Base-by-base conservation (phyloP, 2,329 filamentous ascomycete species). In the Lizonia empirigonia region DNA sequence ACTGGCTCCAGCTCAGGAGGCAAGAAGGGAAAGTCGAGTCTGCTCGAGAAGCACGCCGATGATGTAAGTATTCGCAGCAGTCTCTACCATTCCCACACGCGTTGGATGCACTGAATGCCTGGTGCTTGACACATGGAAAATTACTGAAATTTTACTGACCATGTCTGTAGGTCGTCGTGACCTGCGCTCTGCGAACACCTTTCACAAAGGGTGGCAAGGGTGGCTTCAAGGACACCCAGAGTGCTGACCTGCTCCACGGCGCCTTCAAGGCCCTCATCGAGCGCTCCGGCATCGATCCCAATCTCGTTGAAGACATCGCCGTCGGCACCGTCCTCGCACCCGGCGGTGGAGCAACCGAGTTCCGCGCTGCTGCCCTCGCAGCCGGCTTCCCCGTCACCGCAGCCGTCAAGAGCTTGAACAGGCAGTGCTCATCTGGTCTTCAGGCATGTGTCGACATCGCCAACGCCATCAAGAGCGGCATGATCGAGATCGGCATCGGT, bases 401-500 rank as follows among this genome's bases (percentile, higher is more conserved):
- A 5, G 88, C 91, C n/a, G 89, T 96, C 50, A 91, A 89, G 77
- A 86, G 86, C 51, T 78, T 97, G 74, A 99, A 97, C 82, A 82
- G 94, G 68, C 93, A 97, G 79, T 99, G 94, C 80, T 95, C 90
- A 12, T 92, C 88, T 30, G 93, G 94, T 45, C 83, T 97, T 23
- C 91, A 97, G 76, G 93, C 94, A 19, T 91, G 90, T 69, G 88
- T 94, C 53, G 93, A 97, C 73, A 88, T 97, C 69, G 93, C 93
- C 62, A 96, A 97, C 79, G 90, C 90, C 64, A 95, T 99, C 77
- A 85, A 85, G 69, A 74, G 85, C 5, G 94, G 92, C 67, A 96
- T 96, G 89, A 97, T 97, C 69, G 93, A 97, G 62, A 78, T 97
- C 57, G 94, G 94, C 64, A 85, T 97, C 63, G 94, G 93, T 62